Evolutionary conservation across 805 yeast species (phyloP).

Genomic region (Candida chauliodis): DNA sequence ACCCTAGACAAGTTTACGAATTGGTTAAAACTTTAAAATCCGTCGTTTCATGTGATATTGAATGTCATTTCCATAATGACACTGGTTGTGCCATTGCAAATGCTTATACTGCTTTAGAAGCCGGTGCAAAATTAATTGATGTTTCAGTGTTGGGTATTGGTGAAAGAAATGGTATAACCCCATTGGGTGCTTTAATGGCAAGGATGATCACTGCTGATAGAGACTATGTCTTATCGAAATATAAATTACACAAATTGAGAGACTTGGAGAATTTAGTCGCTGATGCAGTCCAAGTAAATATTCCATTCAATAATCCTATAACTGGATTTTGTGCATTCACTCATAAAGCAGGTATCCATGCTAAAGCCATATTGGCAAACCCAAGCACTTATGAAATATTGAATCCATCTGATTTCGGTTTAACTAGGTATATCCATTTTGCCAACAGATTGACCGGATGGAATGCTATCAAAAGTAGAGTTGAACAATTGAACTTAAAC

Average conservation of each 20-base stretch:
- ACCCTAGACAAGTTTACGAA: constrained; percentile 61
- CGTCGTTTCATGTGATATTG: constrained; percentile 57
- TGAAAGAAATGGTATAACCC: constrained; percentile 62
- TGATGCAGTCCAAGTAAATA: constrained; percentile 55
- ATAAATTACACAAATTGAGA: constrained; percentile 52
- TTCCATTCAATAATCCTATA: constrained; percentile 61
- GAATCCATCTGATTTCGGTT: constrained; percentile 56
- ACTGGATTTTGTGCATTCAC: constrained; percentile 65
- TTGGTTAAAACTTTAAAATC: constrained; percentile 55
- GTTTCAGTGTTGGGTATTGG: constrained; percentile 60
- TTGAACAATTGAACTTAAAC: constrained; percentile 55
- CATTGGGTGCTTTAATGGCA: constrained; percentile 60
- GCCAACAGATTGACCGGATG: constrained; percentile 62
- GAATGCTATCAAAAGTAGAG: constrained; percentile 61
- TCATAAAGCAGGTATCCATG: constrained; percentile 63
- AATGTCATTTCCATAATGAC: constrained; percentile 61
- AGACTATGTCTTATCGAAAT: constrained; percentile 55
- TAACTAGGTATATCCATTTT: constrained; percentile 58
- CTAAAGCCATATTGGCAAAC: constrained; percentile 59
- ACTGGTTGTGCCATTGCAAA: constrained; percentile 64
- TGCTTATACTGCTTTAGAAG: constrained; percentile 61
- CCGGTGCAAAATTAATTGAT: constrained; percentile 58
- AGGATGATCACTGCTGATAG: constrained; percentile 62
- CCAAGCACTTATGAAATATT: constrained; percentile 62
- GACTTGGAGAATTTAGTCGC: constrained; percentile 58